Conservation (phyloP, 176 grass and related monocot genomes). For the Rhynchospora tenuis region DNA sequence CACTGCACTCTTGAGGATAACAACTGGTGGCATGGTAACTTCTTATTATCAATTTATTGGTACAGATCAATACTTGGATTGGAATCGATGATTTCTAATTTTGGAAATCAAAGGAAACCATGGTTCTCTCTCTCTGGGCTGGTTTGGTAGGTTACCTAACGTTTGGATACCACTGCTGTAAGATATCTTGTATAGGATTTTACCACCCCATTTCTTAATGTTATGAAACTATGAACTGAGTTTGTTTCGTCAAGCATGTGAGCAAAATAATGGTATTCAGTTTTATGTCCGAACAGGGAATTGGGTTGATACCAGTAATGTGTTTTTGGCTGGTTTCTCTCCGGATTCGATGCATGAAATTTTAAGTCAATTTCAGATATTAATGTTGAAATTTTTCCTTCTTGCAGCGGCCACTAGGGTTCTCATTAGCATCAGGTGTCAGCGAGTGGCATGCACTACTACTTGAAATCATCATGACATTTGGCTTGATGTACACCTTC, state of each 20-base stretch:
- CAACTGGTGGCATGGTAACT: conserved; percentile 65
- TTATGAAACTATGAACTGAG: background rate
- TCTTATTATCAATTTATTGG: background rate
- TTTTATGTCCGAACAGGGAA: background rate
- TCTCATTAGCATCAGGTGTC: conserved; percentile 59
- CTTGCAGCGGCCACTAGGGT: conserved; percentile 54
- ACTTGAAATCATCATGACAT: conserved; percentile 77
- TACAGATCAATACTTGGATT: background rate
- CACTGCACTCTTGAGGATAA: conserved; percentile 55
- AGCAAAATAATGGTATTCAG: background rate
- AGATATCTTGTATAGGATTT: background rate
- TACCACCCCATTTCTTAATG: background rate
- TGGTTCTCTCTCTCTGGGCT: background rate
- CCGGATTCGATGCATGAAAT: background rate
- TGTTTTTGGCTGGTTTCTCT: background rate
- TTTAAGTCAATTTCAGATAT: background rate
- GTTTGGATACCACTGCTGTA: too few relatives aligned
- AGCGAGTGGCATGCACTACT: conserved; percentile 75
- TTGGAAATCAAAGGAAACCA: background rate
- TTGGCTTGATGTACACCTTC: conserved; percentile 83
- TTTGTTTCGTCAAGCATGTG: background rate
- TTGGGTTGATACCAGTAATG: background rate
- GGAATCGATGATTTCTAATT: background rate
- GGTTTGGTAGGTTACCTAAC: background rate
- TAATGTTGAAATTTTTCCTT: background rate